Percentiles rank a stretch among this genome's conserved stretches.
These are phyloP conservation scores for Bimuria novae-zelandiae DNA, from an alignment of 2,329 filamentous ascomycete species.

Conservation along the genomic window DNA sequence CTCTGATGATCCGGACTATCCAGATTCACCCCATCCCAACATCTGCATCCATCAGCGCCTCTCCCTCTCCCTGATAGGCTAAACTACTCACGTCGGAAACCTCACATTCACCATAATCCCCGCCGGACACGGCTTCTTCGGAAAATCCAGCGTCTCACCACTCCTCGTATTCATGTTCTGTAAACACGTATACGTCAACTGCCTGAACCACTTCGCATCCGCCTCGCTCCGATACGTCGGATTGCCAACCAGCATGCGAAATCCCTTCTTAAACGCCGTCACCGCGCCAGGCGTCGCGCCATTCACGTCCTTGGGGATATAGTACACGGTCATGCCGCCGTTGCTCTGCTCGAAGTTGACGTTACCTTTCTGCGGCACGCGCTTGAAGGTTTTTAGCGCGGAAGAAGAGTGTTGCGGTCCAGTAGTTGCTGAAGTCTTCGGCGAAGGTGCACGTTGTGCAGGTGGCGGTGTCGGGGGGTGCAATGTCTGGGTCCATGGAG, in stretches of 20 bases:
- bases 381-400: slow-evolving; percentile 31
- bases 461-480: slow-evolving; percentile 19
- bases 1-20: slow-evolving; percentile 60
- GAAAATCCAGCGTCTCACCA: slow-evolving; percentile 48
- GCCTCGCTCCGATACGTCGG: slow-evolving; percentile 40
- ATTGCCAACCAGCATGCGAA: slow-evolving; percentile 53
- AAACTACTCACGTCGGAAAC: slow-evolving; percentile 17
- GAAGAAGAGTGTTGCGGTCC: slow-evolving; percentile 41
- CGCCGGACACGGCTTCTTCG: slow-evolving; percentile 44
- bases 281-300: slow-evolving; percentile 33
- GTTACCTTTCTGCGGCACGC: slow-evolving; percentile 43
- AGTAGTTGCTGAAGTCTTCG: slow-evolving; percentile 53
- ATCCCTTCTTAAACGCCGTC: slow-evolving; percentile 53
- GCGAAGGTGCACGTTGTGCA: slow-evolving; percentile 32
- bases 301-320: slow-evolving; percentile 31
- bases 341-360: slow-evolving; percentile 36
- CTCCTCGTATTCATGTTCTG: slow-evolving; percentile 45
- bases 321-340: slow-evolving; percentile 47
- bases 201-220: slow-evolving; percentile 46
- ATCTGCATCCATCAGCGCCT: too few species aligned
- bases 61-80: too few species aligned
- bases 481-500: slow-evolving; percentile 24
- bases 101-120: slow-evolving; percentile 52
- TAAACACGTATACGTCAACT: slow-evolving; percentile 53
- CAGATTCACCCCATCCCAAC: slow-evolving; percentile 54